These are phyloP conservation scores for Cajanus cajan DNA, from an alignment of 306 rosid species.

Conservation along the genomic window DNA sequence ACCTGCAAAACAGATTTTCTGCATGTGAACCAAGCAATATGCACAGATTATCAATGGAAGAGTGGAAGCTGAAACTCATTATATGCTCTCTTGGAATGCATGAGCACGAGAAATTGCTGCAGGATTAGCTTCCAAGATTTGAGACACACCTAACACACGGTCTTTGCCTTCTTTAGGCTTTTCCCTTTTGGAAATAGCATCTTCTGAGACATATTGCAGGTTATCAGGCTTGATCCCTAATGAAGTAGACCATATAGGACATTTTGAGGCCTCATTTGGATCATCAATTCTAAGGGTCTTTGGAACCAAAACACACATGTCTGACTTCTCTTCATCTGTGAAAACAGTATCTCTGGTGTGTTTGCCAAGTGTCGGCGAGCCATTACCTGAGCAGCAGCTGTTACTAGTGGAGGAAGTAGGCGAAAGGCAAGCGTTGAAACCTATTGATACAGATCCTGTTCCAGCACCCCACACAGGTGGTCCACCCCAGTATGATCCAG, in stretches of 20 bases:
- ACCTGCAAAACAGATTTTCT: constrained; percentile 6
- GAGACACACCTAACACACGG: constrained; percentile 33
- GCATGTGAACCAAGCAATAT: constrained; percentile 17
- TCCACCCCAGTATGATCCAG: constrained; percentile 49
- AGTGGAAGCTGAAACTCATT: constrained; percentile 3
- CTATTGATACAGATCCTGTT: constrained; percentile 38
- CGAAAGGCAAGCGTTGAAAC: constrained; percentile 47
- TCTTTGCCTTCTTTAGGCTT: constrained; percentile 32
- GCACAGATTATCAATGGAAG: not conserved
- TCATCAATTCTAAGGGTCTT: constrained; percentile 45
- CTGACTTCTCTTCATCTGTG: constrained; percentile 39
- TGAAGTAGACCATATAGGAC: constrained; percentile 32
- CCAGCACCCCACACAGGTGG: constrained; percentile 39
- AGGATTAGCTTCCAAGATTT: constrained; percentile 45
- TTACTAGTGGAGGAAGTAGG: constrained; percentile 47
- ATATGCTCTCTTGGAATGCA: constrained; percentile 37
- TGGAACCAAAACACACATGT: constrained; percentile 42
- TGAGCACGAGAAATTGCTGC: constrained; percentile 39
- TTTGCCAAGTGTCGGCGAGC: constrained; percentile 51
- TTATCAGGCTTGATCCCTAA: constrained; percentile 32
- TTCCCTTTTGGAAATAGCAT: not conserved
- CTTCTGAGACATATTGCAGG: constrained; percentile 14
- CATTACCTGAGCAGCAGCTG: constrained; percentile 40
- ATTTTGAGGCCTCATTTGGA: constrained; percentile 41
- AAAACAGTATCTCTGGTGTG: constrained; percentile 44